Conservation (phyloP, 176 grass and related monocot genomes). For the Lolium multiflorum region DNA sequence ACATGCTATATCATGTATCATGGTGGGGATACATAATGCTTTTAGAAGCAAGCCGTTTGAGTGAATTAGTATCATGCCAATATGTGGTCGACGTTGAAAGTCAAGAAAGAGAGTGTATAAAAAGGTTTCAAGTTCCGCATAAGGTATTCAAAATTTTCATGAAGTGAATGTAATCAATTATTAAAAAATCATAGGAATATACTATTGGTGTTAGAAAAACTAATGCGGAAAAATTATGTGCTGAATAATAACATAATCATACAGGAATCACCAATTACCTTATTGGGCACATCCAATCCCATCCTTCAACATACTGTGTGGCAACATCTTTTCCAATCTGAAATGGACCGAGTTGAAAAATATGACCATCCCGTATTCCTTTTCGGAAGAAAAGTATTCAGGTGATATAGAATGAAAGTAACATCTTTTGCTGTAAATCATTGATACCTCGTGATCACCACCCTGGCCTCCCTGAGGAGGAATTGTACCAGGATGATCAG, state of each 20-base stretch:
- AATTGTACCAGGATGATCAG: conserved; percentile 95
- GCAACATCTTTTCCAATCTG: conserved; percentile 99
- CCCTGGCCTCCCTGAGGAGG: conserved; percentile 88
- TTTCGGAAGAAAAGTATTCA: conserved; percentile 20
- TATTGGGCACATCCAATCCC: conserved; percentile 99
- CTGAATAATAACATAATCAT: conserved; percentile 10
- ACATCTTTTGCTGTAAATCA: not conserved
- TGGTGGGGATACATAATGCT: not conserved
- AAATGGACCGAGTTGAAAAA: conserved; percentile 35
- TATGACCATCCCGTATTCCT: conserved; percentile 29
- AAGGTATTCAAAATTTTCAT: not conserved
- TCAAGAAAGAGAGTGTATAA: not conserved
- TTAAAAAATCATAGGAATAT: not conserved
- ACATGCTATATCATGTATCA: not conserved
- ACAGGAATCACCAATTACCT: conserved; percentile 52
- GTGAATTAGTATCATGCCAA: not conserved
- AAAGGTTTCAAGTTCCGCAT: not conserved
- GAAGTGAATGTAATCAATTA: not conserved
- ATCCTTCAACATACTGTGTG: conserved; percentile 98
- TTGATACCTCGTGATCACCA: conserved; percentile 86
- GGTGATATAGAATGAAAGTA: conserved; percentile 16
- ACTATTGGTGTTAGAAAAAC: conserved; percentile 5
- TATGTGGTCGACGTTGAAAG: not conserved
- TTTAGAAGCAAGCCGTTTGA: not conserved
- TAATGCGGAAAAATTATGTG: not conserved